A percentile compares a stretch with the other conserved stretches of the same genome.
Conservation (phyloP, 257 asterid species). For the Lavandula angustifolia region DNA sequence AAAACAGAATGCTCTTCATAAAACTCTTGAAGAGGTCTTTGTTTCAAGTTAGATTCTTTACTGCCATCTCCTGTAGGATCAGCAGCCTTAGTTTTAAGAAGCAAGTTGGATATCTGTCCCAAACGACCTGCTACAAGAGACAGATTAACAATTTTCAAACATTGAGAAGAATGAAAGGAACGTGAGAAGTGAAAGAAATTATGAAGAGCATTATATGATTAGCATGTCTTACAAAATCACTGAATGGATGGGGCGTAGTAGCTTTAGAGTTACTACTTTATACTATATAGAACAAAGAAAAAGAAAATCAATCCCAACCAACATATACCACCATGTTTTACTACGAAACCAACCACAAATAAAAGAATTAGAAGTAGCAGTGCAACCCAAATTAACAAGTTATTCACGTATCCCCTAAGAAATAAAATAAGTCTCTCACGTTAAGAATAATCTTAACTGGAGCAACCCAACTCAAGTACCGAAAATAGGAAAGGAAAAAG, state of each 20-base stretch:
- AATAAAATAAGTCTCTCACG: too few relatives aligned
- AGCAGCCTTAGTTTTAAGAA: constrained; percentile 54
- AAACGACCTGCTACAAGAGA: constrained; percentile 53
- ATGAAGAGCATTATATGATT: background rate
- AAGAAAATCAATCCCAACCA: constrained; percentile 7
- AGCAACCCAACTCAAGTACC: background rate
- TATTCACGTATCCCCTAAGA: too few relatives aligned
- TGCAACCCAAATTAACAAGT: too few relatives aligned
- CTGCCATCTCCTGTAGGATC: constrained; percentile 42
- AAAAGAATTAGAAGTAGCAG: too few relatives aligned
- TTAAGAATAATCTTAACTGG: too few relatives aligned
- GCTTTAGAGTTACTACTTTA: background rate
- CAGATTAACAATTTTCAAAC: constrained; percentile 17
- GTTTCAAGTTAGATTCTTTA: constrained; percentile 36
- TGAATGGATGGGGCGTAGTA: background rate
- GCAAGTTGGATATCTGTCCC: constrained; percentile 60
- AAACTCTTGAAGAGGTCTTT: constrained; percentile 60
- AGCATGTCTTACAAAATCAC: background rate
- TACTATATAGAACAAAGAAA: background rate
- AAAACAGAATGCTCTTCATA: constrained; percentile 68
- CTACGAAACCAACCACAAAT: too few relatives aligned
- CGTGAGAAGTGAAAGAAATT: background rate
- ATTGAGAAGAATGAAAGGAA: constrained; percentile 23
- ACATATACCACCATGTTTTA: background rate
- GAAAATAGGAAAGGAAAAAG: constrained; percentile 2